These are phyloP conservation scores for Termitomyces sp. DNA, from an alignment of 768 basidiomycete species.

Conservation along the genomic window DNA sequence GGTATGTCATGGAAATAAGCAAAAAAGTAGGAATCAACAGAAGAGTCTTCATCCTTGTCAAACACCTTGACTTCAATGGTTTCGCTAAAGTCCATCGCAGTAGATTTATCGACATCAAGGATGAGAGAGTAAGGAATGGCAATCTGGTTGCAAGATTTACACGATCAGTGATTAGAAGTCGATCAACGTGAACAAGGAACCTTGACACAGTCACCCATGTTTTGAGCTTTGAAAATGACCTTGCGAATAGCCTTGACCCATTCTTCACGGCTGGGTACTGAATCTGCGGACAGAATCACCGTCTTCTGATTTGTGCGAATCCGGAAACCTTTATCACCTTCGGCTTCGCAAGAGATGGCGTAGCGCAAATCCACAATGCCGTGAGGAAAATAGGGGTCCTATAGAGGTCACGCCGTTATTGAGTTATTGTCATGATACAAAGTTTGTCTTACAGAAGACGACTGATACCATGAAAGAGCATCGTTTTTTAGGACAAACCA, in stretches of 20 bases:
- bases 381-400: conserved; percentile 98
- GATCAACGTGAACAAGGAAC: conserved; percentile 30
- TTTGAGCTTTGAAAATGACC: conserved; percentile 94
- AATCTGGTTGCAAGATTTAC: conserved; percentile 43
- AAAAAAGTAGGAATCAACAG: conserved; percentile 88
- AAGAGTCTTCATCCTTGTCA: conserved; percentile 76
- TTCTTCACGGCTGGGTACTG: conserved; percentile 80
- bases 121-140: conserved; percentile 92
- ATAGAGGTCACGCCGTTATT: neutral
- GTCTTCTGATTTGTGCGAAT: conserved; percentile 80
- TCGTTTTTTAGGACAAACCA: conserved; percentile 98
- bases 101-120: conserved; percentile 83
- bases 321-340: conserved; percentile 75
- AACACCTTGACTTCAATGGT: conserved; percentile 93
- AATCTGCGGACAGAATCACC: conserved; percentile 71
- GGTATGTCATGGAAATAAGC: conserved; percentile 89
- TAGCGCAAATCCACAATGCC: conserved; percentile 96
- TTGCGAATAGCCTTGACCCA: conserved; percentile 96
- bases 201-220: conserved; percentile 95
- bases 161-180: neutral
- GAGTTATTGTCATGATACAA: neutral
- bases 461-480: conserved; percentile 94
- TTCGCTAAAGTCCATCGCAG: conserved; percentile 93
- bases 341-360: conserved; percentile 82
- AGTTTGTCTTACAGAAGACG: conserved; percentile 66